These are phyloP conservation scores for Vigna reflexopilosa DNA, from an alignment of 306 rosid species.

Conservation along the genomic window DNA sequence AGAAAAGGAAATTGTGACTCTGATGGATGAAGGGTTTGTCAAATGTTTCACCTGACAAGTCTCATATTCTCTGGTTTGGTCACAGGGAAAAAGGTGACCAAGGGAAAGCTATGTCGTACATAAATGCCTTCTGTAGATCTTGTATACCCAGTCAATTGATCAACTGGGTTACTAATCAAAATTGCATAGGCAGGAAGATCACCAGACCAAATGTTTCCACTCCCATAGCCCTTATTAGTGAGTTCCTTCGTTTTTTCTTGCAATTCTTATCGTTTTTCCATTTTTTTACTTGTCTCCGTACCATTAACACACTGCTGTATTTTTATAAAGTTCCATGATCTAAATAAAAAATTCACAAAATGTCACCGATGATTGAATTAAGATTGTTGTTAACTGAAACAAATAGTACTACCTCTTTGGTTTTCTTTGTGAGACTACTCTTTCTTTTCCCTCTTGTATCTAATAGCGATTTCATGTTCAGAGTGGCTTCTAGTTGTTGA, in stretches of 20 bases:
- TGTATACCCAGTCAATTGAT: conserved; percentile 69
- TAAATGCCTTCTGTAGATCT: conserved; percentile 66
- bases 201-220: conserved; percentile 62
- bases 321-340: conserved; percentile 8
- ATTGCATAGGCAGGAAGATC: conserved; percentile 52
- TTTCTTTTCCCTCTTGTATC: conserved; percentile 10
- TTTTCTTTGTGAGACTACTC: not conserved
- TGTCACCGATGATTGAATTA: conserved; percentile 37
- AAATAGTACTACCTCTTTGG: conserved; percentile 23
- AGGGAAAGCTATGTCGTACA: conserved; percentile 62
- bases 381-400: conserved; percentile 39
- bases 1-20: conserved; percentile 40
- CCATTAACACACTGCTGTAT: conserved; percentile 17
- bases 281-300: conserved; percentile 43
- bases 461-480: conserved; percentile 46
- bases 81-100: conserved; percentile 70
- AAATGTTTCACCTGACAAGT: conserved; percentile 44
- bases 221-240: conserved; percentile 77
- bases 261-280: not conserved
- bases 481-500: conserved; percentile 78
- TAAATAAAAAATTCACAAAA: too few species aligned
- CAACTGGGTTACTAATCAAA: conserved; percentile 66
- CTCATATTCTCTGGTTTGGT: conserved; percentile 48
- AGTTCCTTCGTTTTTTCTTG: conserved; percentile 46
- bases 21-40: conserved; percentile 35